These are phyloP conservation scores for Eragrostis nindensis DNA, from an alignment of 176 grass and related monocot genomes.

Conservation along the genomic window DNA sequence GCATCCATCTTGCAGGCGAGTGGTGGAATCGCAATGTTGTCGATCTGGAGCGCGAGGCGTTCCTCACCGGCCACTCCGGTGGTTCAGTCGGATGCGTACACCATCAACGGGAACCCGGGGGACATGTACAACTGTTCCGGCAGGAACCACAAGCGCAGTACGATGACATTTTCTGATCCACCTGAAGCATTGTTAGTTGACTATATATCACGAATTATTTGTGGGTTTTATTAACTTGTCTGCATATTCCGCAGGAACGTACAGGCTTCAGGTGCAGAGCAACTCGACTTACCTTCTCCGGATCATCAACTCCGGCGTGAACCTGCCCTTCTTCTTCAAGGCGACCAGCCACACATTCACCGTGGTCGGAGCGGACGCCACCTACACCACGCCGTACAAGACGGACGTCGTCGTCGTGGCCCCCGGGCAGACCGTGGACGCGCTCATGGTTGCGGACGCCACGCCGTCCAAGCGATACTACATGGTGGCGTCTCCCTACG, in stretches of 20 bases:
- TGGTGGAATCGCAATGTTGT: slow-evolving; percentile 67
- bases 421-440: slow-evolving; percentile 66
- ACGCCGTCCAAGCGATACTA: slow-evolving; percentile 37
- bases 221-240: neutral
- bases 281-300: slow-evolving; percentile 55
- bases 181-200: neutral
- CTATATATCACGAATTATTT: no score
- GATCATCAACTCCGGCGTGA: slow-evolving; percentile 67
- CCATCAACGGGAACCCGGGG: slow-evolving; percentile 65
- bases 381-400: slow-evolving; percentile 59
- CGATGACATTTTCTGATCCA: neutral
- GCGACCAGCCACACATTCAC: slow-evolving; percentile 56
- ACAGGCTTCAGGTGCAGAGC: slow-evolving; percentile 46
- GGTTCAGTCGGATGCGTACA: slow-evolving; percentile 40
- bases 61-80: neutral
- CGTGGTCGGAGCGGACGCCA: slow-evolving; percentile 60
- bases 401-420: slow-evolving; percentile 57
- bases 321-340: slow-evolving; percentile 68
- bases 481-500: slow-evolving; percentile 49
- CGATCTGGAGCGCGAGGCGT: slow-evolving; percentile 36
- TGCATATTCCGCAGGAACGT: slow-evolving; percentile 12
- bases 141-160: slow-evolving; percentile 25
- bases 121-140: slow-evolving; percentile 44
- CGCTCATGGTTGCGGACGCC: slow-evolving; percentile 53
- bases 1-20: slow-evolving; percentile 44